Percentiles rank a stretch among this genome's conserved stretches.
These are phyloP conservation scores for Microcyclospora tardicrescens DNA, from an alignment of 2,329 filamentous ascomycete genomes.

Conservation along the genomic window DNA sequence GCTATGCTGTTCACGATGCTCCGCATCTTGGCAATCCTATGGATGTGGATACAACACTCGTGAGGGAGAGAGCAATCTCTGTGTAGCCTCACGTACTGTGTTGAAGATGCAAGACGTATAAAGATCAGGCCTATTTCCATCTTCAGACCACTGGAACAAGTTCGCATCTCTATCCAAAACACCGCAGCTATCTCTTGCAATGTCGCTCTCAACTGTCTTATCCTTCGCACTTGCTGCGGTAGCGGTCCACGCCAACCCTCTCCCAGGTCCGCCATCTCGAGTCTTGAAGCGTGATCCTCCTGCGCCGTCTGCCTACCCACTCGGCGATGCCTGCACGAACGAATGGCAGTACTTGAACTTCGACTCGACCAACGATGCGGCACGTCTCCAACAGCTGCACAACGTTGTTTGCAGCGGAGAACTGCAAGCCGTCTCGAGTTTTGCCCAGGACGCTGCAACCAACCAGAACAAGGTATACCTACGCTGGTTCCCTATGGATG, in stretches of 20 bases:
- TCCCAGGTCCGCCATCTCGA: background rate
- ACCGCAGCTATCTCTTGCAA: background rate
- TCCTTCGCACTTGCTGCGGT: constrained; percentile 1
- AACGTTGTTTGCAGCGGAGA: constrained; percentile 9
- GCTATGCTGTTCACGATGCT: too few relatives aligned
- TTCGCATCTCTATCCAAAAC: background rate
- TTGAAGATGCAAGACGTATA: too few relatives aligned
- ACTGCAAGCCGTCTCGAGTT: constrained; percentile 5
- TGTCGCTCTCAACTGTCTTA: constrained; percentile 1
- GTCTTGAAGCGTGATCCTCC: constrained; percentile 4
- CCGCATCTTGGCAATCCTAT: too few relatives aligned
- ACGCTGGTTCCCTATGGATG: constrained; percentile 8
- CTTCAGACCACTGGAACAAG: too few relatives aligned
- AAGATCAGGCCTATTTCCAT: too few relatives aligned
- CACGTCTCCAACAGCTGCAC: constrained; percentile 8
- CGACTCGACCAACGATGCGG: constrained; percentile 5
- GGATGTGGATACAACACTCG: too few relatives aligned
- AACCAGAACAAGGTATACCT: constrained; percentile 7
- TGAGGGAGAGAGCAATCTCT: too few relatives aligned
- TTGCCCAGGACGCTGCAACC: constrained; percentile 2
- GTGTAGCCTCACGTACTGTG: too few relatives aligned
- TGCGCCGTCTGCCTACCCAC: constrained; percentile 9
- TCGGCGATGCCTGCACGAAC: constrained; percentile 7
- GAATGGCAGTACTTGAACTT: constrained; percentile 15
- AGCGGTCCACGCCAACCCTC: too few relatives aligned